These are phyloP conservation scores for Acacia pycnantha DNA, from an alignment of 331 rosid species.

Conservation along the genomic window DNA sequence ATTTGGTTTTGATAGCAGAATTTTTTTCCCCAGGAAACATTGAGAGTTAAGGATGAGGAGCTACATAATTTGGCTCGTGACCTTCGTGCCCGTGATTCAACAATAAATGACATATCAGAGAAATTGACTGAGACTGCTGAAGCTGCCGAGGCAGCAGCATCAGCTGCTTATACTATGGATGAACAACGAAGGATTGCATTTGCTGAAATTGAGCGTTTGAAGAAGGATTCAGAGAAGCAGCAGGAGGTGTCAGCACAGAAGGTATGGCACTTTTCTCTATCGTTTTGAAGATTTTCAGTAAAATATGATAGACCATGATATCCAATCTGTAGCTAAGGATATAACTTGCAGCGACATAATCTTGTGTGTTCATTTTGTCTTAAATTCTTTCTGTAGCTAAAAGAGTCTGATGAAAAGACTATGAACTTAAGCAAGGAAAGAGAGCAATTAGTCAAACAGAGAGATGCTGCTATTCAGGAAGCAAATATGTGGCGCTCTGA, in stretches of 20 bases:
- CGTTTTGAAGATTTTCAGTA: background rate
- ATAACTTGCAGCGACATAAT: constrained; percentile 9
- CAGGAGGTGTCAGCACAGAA: constrained; percentile 53
- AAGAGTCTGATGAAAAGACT: constrained; percentile 66
- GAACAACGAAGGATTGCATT: constrained; percentile 83
- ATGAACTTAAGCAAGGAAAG: constrained; percentile 62
- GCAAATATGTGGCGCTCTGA: constrained; percentile 97
- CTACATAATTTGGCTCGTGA: constrained; percentile 87
- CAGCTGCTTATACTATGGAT: constrained; percentile 92
- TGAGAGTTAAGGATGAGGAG: constrained; percentile 94
- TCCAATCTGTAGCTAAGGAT: background rate
- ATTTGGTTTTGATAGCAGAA: constrained; percentile 18
- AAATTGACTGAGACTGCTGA: constrained; percentile 96
- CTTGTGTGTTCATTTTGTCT: constrained; percentile 20
- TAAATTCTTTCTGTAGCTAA: constrained; percentile 46
- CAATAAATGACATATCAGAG: constrained; percentile 88
- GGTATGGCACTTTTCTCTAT: constrained; percentile 37
- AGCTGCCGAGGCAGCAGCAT: constrained; percentile 98
- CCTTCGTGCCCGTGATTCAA: constrained; percentile 89
- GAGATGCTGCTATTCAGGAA: constrained; percentile 84
- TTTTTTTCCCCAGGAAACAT: constrained; percentile 66
- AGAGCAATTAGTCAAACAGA: constrained; percentile 72
- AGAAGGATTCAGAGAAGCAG: constrained; percentile 62
- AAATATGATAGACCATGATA: constrained; percentile 7
- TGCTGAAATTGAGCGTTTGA: constrained; percentile 75